Conservation (phyloP, 2,329 filamentous ascomycete species). For the Aureobasidium sp. region DNA sequence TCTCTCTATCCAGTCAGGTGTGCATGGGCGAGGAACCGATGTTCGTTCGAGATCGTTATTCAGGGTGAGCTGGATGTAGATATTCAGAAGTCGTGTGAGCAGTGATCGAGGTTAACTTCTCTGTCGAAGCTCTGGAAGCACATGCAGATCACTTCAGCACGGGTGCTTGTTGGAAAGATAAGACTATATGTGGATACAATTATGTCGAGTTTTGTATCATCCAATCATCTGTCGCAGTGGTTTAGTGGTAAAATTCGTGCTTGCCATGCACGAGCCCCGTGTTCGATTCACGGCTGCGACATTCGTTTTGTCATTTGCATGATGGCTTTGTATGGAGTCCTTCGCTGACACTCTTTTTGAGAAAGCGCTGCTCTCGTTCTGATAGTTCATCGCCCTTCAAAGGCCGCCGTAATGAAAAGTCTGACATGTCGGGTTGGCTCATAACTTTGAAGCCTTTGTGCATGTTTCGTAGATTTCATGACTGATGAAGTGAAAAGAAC, state of each 20-base stretch:
- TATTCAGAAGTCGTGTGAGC: not conserved
- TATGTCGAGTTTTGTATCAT: not conserved
- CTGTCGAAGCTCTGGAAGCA: not conserved
- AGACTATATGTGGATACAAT: too few species aligned
- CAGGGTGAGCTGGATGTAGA: not conserved
- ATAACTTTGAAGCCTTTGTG: not conserved
- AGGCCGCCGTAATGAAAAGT: not conserved
- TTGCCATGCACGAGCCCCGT: slow-evolving; percentile 12
- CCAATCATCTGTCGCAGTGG: slow-evolving; percentile 9
- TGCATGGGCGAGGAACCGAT: not conserved
- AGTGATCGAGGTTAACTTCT: not conserved
- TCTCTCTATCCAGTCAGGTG: not conserved
- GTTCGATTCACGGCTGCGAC: slow-evolving; percentile 13
- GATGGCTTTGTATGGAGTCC: too few species aligned
- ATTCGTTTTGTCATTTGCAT: not conserved
- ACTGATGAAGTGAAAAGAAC: not conserved
- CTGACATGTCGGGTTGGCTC: not conserved
- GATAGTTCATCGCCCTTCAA: not conserved
- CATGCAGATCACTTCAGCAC: not conserved
- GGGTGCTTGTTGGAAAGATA: too few species aligned
- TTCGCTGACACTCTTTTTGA: too few species aligned
- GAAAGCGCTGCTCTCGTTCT: not conserved
- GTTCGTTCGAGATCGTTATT: not conserved
- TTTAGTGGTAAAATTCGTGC: slow-evolving; percentile 13
- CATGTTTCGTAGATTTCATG: not conserved